A percentile compares a stretch with the other conserved stretches of the same genome.
These are phyloP conservation scores for Amborella trichopoda DNA, from an alignment of 164 flowering plant species.

Conservation along the genomic window DNA sequence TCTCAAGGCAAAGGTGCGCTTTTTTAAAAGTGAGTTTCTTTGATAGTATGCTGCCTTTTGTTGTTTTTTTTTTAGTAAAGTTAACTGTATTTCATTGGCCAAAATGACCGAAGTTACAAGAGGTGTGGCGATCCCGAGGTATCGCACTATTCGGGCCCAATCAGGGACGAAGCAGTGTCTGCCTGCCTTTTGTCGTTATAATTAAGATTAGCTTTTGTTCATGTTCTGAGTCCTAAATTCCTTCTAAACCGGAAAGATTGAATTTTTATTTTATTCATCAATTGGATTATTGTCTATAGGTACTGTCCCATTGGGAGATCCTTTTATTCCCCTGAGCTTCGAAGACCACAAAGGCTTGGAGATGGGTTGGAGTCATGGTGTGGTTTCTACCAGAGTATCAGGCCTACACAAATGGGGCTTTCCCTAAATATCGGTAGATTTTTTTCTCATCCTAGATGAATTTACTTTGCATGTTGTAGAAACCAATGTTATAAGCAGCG, in stretches of 20 bases:
- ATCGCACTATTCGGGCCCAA: too few species aligned
- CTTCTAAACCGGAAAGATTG: background rate
- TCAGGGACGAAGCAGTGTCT: too few species aligned
- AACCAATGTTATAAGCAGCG: too few species aligned
- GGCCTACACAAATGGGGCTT: conserved; percentile 77
- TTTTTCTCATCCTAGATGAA: background rate
- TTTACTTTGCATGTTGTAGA: too few species aligned
- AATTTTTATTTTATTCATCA: background rate
- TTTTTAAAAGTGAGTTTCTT: conserved; percentile 1
- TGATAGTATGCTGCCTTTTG: background rate
- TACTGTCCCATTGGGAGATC: conserved; percentile 35
- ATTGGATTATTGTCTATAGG: conserved; percentile 13
- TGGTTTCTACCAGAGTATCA: conserved; percentile 70
- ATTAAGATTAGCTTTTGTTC: too few species aligned
- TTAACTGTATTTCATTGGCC: background rate
- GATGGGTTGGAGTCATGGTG: conserved; percentile 59
- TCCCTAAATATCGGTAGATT: conserved; percentile 64
- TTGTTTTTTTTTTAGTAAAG: background rate
- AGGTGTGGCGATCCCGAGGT: too few species aligned
- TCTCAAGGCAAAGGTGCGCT: conserved; percentile 26
- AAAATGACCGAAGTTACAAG: too few species aligned
- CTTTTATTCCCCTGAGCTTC: conserved; percentile 39
- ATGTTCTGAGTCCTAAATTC: too few species aligned
- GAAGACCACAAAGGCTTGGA: conserved; percentile 32
- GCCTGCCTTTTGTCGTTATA: too few species aligned